Evolutionary conservation across 2,329 filamentous ascomycete genomes (phyloP), one percentile per base, ranked within the genome.

Genomic region (Fusarium marasasianum): DNA sequence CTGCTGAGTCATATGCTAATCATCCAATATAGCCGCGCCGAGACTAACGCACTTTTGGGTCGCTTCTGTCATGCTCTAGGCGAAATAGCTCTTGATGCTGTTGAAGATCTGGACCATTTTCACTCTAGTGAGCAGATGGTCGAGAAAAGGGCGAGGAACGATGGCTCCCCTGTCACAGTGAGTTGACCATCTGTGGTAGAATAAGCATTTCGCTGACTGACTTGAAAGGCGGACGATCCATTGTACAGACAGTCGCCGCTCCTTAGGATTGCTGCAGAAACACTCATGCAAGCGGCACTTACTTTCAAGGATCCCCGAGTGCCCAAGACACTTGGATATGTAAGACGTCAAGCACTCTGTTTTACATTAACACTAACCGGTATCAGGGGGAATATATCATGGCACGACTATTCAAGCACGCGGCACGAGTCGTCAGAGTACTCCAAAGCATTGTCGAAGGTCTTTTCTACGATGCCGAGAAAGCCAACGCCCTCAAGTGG

Each of bases 321-420:
- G 5, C 29, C 51, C 4, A 55, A 55, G 15, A 43, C 26, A 4
- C 2, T 18, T n/a, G 37, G 51, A n/a, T 1, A 14, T 12, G 51
- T 55, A 43, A 31, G 22, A 4, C 6, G 4, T 29, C 15, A 8
- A 41, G 14, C 14, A n/a, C 8, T 41, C 12, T 41, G 35, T n/a
- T 14, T 2, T 1, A 2, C 17, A 11, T 31, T 4, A 8, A 3
- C 8, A n/a, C 15, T 55, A 18, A 55, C 26, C 9, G 8, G 6
- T 6, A 10, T 18, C 12, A 55, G 51, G 26, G 10, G 8, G 51
- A 55, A n/a, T 43, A 55, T 6, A 41, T 31, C 35, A 43, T 55
- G 51, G 51, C 35, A 29, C 24, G 24, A 15, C 15, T 55, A 4
- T 55, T 55, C 15, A 31, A 29, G 12, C 20, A 41, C 10, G 51